Conservation (phyloP, 805 yeast species). For the Candida insectalens region DNA sequence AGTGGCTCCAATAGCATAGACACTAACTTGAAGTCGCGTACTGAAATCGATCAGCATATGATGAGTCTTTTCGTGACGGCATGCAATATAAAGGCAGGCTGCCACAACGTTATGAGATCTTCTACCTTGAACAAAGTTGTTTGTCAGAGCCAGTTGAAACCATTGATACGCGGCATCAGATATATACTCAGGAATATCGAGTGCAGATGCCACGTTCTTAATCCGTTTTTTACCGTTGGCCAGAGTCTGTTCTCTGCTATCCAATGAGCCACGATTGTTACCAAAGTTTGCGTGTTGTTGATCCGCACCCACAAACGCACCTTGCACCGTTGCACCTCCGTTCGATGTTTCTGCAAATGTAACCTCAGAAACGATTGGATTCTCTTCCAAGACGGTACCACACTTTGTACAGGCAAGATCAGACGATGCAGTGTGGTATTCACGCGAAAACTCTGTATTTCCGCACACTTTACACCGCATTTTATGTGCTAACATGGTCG, state of each 20-base stretch:
- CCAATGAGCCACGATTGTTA: constrained; percentile 64
- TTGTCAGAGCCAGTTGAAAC: constrained; percentile 78
- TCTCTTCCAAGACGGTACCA: constrained; percentile 84
- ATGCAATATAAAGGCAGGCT: constrained; percentile 89
- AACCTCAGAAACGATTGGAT: constrained; percentile 92
- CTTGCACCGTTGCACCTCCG: constrained; percentile 95
- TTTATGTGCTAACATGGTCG: neutral
- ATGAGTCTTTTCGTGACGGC: constrained; percentile 83
- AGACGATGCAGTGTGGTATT: constrained; percentile 49
- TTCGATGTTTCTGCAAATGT: constrained; percentile 85
- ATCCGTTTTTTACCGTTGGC: constrained; percentile 76
- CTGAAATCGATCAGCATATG: constrained; percentile 96
- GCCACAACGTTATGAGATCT: constrained; percentile 92
- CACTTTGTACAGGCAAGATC: constrained; percentile 75
- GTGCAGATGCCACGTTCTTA: constrained; percentile 67
- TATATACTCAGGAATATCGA: constrained; percentile 74
- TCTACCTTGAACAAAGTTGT: constrained; percentile 95
- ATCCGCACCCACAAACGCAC: constrained; percentile 84
- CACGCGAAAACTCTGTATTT: constrained; percentile 41
- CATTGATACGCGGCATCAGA: constrained; percentile 82
- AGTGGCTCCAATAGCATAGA: constrained; percentile 92
- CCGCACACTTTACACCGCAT: constrained; percentile 36
- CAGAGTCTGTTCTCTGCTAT: constrained; percentile 82
- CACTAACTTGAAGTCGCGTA: constrained; percentile 80
- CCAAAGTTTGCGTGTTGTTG: constrained; percentile 69